These are phyloP conservation scores for Krasilnikovozyma curviuscula DNA, from an alignment of 768 basidiomycete species.

Conservation along the genomic window DNA sequence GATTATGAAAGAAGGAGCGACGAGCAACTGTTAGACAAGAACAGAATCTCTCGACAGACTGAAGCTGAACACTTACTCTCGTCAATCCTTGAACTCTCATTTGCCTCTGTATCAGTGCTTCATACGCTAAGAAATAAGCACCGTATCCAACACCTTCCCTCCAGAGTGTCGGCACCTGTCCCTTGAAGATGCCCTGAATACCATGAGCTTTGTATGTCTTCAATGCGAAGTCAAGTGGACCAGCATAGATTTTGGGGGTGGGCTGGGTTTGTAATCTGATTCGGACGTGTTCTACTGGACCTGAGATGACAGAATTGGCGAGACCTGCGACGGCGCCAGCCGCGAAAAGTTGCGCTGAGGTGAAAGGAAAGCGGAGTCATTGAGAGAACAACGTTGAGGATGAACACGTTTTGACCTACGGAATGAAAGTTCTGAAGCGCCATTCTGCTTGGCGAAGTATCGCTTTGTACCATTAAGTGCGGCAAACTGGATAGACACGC, in stretches of 20 bases:
- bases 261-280: constrained; percentile 88
- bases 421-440: constrained; percentile 16
- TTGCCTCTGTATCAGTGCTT: constrained; percentile 72
- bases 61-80: no score
- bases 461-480: constrained; percentile 73
- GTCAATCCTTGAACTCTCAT: constrained; percentile 30
- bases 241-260: constrained; percentile 52
- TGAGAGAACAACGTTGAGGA: not conserved
- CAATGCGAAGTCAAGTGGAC: constrained; percentile 70
- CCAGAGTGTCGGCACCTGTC: constrained; percentile 68
- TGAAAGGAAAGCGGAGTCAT: no score
- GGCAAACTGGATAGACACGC: constrained; percentile 91
- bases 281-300: constrained; percentile 92
- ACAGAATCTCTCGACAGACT: no score
- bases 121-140: constrained; percentile 74
- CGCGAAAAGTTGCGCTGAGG: constrained; percentile 44
- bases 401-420: not conserved
- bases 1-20: no score
- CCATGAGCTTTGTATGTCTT: constrained; percentile 63
- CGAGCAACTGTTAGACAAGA: no score
- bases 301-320: constrained; percentile 78
- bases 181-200: constrained; percentile 73
- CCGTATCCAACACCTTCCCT: constrained; percentile 30
- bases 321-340: constrained; percentile 73
- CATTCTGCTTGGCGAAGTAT: constrained; percentile 47